These are phyloP conservation scores for Phytophthora rubi DNA, from an alignment of 352 stramenopile species.

Conservation along the genomic window DNA sequence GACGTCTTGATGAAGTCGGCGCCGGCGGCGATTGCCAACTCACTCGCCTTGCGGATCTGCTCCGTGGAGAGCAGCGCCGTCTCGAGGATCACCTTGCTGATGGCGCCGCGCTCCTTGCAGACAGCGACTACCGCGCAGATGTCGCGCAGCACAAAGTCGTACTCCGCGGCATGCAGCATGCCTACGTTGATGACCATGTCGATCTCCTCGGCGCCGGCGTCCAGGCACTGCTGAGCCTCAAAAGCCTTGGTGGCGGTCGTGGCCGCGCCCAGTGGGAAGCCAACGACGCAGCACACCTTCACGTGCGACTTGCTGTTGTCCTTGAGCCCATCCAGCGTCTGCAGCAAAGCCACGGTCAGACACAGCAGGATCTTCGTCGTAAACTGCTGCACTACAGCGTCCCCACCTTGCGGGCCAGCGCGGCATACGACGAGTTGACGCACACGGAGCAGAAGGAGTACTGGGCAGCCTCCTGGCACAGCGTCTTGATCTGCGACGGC, in stretches of 20 bases:
- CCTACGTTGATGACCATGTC: slow-evolving; percentile 90
- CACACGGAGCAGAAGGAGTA: slow-evolving; percentile 83
- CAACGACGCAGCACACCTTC: slow-evolving; percentile 85
- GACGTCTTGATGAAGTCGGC: slow-evolving; percentile 91
- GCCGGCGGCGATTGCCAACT: slow-evolving; percentile 68
- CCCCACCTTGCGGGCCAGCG: slow-evolving; percentile 59
- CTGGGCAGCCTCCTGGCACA: slow-evolving; percentile 75
- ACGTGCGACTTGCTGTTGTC: slow-evolving; percentile 48
- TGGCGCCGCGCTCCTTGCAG: slow-evolving; percentile 60
- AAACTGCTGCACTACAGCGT: not conserved
- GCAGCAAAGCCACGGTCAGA: slow-evolving; percentile 1
- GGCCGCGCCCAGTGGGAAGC: slow-evolving; percentile 78
- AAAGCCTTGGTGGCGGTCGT: slow-evolving; percentile 72
- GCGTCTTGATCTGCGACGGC: slow-evolving; percentile 61
- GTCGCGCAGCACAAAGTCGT: slow-evolving; percentile 80
- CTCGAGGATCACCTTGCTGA: slow-evolving; percentile 89
- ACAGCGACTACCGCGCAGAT: slow-evolving; percentile 72
- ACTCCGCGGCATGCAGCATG: slow-evolving; percentile 62
- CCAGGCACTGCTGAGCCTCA: slow-evolving; percentile 69
- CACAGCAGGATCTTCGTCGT: not conserved
- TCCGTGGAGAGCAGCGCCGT: slow-evolving; percentile 73
- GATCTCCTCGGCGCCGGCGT: slow-evolving; percentile 83
- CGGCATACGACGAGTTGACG: slow-evolving; percentile 80
- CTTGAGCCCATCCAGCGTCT: slow-evolving; percentile 58
- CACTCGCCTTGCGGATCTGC: slow-evolving; percentile 75